phyloP scores from a whole-genome alignment of 352 stramenopile genomes.

The Phytophthora sp. region DNA sequence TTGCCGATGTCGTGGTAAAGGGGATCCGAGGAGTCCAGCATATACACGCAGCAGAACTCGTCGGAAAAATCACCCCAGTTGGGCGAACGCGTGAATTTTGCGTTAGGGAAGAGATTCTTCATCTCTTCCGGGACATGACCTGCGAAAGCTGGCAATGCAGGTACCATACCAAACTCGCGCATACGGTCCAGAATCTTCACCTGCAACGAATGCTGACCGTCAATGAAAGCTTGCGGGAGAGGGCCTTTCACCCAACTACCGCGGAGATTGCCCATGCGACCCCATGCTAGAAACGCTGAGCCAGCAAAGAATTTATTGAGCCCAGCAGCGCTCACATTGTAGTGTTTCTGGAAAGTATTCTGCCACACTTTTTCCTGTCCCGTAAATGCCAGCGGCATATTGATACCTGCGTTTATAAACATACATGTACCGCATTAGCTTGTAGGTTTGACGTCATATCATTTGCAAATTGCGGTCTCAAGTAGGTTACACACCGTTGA shows the following conservation, averaged over 20 bases:
- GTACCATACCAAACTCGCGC: conserved; percentile 90
- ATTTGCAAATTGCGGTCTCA: not conserved
- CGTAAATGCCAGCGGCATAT: conserved; percentile 91
- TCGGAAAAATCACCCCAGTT: conserved; percentile 84
- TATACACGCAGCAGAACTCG: conserved; percentile 85
- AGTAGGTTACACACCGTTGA: conserved; percentile 67
- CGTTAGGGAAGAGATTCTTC: conserved; percentile 64
- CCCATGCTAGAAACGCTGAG: conserved; percentile 88
- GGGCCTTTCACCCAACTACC: conserved; percentile 86
- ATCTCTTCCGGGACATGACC: conserved; percentile 90
- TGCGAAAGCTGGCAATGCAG: conserved; percentile 89
- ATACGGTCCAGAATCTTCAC: conserved; percentile 85
- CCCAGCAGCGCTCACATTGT: conserved; percentile 78
- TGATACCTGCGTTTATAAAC: conserved; percentile 63
- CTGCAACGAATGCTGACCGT: conserved; percentile 81
- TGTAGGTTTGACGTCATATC: not conserved
- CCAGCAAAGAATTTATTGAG: conserved; percentile 91
- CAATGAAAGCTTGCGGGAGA: conserved; percentile 85
- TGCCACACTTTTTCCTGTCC: conserved; percentile 92
- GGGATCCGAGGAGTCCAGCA: conserved; percentile 82
- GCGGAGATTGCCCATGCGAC: conserved; percentile 90
- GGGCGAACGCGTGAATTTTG: conserved; percentile 81
- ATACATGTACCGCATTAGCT: not conserved
- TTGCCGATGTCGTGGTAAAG: conserved; percentile 85
- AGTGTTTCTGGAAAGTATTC: conserved; percentile 79